phyloP scores from a whole-genome alignment of 129 eudicot species.

The Flaveria trinervia region DNA sequence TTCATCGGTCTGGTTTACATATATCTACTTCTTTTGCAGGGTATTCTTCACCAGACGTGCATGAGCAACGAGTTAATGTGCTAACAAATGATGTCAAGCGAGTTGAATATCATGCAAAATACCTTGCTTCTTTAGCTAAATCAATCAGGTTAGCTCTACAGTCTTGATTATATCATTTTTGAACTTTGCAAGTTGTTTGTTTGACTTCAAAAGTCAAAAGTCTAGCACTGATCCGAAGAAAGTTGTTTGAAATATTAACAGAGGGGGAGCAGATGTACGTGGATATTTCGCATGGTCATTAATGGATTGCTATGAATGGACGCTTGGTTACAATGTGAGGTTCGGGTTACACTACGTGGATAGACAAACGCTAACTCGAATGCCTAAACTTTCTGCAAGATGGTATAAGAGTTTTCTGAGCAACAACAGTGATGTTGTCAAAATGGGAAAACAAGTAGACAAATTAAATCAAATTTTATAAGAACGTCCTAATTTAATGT shows the following conservation, averaged over 20 bases:
- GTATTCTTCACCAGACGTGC: constrained; percentile 38
- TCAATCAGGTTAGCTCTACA: constrained; percentile 57
- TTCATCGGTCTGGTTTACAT: neutral
- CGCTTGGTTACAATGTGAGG: constrained; percentile 41
- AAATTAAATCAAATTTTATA: no score
- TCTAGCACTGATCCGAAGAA: neutral
- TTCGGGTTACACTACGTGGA: constrained; percentile 72
- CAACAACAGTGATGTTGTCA: constrained; percentile 28
- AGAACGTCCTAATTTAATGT: no score
- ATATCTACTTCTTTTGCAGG: constrained; percentile 37
- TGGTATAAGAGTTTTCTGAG: constrained; percentile 63
- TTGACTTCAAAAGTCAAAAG: constrained; percentile 3
- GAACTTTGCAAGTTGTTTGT: neutral
- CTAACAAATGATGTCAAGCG: constrained; percentile 52
- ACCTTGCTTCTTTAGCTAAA: constrained; percentile 57
- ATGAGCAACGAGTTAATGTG: constrained; percentile 28
- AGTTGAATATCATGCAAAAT: constrained; percentile 47
- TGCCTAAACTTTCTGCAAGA: constrained; percentile 69
- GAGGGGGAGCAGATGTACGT: constrained; percentile 84
- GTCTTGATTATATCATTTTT: constrained; percentile 10
- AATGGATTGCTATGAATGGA: constrained; percentile 78
- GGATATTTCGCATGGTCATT: constrained; percentile 78
- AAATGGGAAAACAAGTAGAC: constrained; percentile 14
- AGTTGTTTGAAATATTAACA: constrained; percentile 10
- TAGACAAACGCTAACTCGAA: constrained; percentile 45